Evolutionary conservation across 2,329 filamentous ascomycete genomes (phyloP), one percentile per base, ranked within the genome.

Genomic region (Xylaria sp.): DNA sequence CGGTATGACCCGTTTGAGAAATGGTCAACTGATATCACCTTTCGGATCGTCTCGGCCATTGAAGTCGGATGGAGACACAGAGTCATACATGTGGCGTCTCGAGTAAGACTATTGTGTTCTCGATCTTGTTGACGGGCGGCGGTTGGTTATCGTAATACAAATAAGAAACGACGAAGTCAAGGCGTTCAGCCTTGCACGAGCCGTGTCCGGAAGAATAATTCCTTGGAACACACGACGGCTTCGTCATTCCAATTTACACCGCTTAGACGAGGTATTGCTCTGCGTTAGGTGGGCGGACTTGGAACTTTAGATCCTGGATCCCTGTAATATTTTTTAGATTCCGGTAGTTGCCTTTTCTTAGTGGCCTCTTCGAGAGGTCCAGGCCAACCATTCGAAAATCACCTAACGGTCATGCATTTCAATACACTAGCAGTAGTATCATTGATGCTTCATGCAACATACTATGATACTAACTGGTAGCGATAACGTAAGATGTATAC

Each of bases 241-340:
- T 66, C 17, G 56, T 49, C 48, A 33, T 59, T 28, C 31, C 20
- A 57, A 63, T 58, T 44, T 42, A 51, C 42, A 54, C 38, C 5
- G 13, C 38, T 15, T 40, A 17, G 38, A 40, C 38, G 13, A 56
- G 9, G 4, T 20, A 20, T 51, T 54, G n/a, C 51, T 36, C 3
- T 54, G 10, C 36, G 31, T 38, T 23, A 1, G n/a, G 46, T 28
- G 20, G 46, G 13, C 13, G 46, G 31, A 53, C 28, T 54, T 23
- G 23, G 33, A 20, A 36, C 42, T 58, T 17, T 38, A 53, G 58
- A 59, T 40, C 59, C 48, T 60, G 13, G 49, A 63, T 60, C 63
- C 67, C 59, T 69, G 63, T 26, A 59, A 36, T 4, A n/a, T 28
- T 44, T 56, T 63, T n/a, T 60, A 60, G 63, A 57, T 65, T 63